A percentile compares a stretch with the other conserved stretches of the same genome.
Conservation (phyloP, 306 rosid genomes). For the Glycine latifolia region DNA sequence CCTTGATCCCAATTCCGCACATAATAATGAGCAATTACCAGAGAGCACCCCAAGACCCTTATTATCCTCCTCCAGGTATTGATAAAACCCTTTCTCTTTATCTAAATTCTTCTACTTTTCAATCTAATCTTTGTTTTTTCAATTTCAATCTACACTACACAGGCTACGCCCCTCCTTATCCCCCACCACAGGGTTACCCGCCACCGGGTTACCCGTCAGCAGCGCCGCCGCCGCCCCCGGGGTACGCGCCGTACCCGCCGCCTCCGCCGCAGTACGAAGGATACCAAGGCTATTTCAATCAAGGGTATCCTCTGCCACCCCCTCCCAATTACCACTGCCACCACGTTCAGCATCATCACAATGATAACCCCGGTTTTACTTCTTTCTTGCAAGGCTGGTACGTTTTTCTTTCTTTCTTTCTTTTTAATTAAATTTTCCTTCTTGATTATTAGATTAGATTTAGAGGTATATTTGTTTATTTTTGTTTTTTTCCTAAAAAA, state of each 20-base stretch:
- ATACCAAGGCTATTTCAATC: constrained; percentile 79
- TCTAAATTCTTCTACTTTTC: not conserved
- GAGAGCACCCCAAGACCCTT: constrained; percentile 59
- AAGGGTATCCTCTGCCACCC: constrained; percentile 60
- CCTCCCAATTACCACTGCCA: constrained; percentile 55
- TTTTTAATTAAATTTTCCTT: not conserved
- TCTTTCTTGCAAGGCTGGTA: constrained; percentile 83
- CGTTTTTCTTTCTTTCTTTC: not conserved
- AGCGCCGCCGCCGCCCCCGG: constrained; percentile 50
- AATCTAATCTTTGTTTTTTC: not conserved
- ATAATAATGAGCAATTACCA: constrained; percentile 60
- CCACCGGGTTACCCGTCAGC: constrained; percentile 56
- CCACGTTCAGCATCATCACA: constrained; percentile 59
- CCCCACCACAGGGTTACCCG: constrained; percentile 53
- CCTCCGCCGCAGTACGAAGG: constrained; percentile 65
- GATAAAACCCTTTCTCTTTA: not conserved
- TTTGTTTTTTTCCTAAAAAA: not conserved
- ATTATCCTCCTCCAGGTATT: constrained; percentile 63
- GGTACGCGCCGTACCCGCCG: constrained; percentile 49
- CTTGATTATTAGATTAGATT: not conserved
- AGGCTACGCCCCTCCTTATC: constrained; percentile 59
- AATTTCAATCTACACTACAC: not conserved
- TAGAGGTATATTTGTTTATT: not conserved
- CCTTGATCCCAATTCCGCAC: not conserved
- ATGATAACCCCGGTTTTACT: constrained; percentile 50